Base-by-base conservation (phyloP, 352 stramenopile species). In the Phytophthora pluvialis region DNA sequence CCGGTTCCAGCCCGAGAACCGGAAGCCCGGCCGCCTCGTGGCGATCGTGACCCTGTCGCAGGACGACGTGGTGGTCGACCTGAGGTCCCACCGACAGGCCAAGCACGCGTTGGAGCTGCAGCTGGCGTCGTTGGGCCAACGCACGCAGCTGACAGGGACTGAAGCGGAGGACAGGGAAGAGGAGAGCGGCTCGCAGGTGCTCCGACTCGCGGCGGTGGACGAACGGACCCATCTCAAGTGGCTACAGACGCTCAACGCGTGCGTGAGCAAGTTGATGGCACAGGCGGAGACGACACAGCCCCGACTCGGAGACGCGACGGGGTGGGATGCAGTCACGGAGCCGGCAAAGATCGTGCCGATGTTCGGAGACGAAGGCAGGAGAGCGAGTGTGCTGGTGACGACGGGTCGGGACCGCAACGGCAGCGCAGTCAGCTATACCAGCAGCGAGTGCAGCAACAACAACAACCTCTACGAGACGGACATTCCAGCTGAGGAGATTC, bases 91-190 rank as follows among this genome's bases (percentile, higher is more conserved):
- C 56, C 62, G 56, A 16, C 70, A 85, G 26, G 57, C 74, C n/a
- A 80, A 78, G 48, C 67, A 80, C 60, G 81, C 53, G 8, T 54
- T 91, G n/a, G 84, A 91, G 58, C 54, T 93, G 50, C 58, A 78
- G 18, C 53, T 80, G 31, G 36, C 62, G 16, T 51, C 50, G 6
- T 9, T 36, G 5, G 65, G 70, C 9, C 62, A 75, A 31, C 53
- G 61, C 16, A 59, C 52, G 1, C 50, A 74, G 3, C 4, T 67
- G 4, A 61, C 29, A 16, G 58, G 36, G 40, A 9, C 25, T 26
- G 55, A 61, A 35, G 29, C 5, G 4, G 40, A 56, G 3, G 48
- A 46, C 31, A 46, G 56, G 45, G 36, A 63, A 16, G 51, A 66
- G 13, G 33, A 63, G 12, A 29, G 25, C 3, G 45, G 28, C 1